Base-by-base conservation (phyloP, 257 asterid genomes). In the Agastache rugosa region DNA sequence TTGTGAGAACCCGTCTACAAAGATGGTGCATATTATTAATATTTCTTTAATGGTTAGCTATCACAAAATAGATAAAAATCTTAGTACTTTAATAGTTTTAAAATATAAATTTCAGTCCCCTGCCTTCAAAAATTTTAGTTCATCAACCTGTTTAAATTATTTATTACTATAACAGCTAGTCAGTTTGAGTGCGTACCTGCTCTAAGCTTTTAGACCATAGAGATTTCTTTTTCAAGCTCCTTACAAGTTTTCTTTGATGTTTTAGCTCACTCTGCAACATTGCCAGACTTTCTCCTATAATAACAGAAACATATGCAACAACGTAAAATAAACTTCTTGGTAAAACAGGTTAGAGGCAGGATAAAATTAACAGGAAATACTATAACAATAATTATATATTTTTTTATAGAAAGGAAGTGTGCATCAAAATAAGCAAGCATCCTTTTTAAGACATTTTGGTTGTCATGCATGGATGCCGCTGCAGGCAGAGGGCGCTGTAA, bases 201-300 rank as follows among this genome's bases (percentile, higher is more conserved):
- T 89, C 99, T 91, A 89, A 83, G 75, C 86, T 85, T 84, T 93
- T 95, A 39, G 97, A 84, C 99, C 99, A 95, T 76, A 95, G 96
- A 70, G 97, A 95, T 85, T 93, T 95, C 96, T 88, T 95, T 84
- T 89, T 87, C 89, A 95, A 87, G 86, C 87, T 77, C 88, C 96
- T 81, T 31, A 89, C 98, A 60, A 88, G 86, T 77, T 87, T 95
- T 71, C 93, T 87, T 84, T 95, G 97, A 88, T 95, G 98, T 85
- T 88, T 95, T 63, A 95, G 81, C 87, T 95, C 99, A 82, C 94
- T 84, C 6, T 75, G 92, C 79, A 95, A 79, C 87, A 95, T 92
- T 41, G 88, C 68, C 63, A 91, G 95, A 76, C 81, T 84, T 85
- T 91, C 99, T 27, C 99, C 99, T 95, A 71, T 79, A 78, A 75